Evolutionary conservation across 2,329 filamentous ascomycete species (phyloP), one percentile per base, ranked within the genome.

Genomic region (Epicoccum sorghinum): DNA sequence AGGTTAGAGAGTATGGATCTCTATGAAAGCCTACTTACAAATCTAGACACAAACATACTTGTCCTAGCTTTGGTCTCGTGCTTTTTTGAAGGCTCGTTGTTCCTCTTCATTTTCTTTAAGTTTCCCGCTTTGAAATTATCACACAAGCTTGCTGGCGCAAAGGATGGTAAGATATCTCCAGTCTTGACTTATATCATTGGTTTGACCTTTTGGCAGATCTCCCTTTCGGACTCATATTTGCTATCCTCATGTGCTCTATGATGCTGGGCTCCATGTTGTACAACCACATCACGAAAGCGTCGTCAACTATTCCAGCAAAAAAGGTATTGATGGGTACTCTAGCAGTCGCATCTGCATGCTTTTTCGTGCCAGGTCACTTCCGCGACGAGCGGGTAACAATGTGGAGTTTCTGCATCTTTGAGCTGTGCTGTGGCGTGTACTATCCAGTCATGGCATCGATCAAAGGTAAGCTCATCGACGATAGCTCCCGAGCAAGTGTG

Each of bases 21-120:
- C 8, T 8, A 4, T 14, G 33, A 13, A n/a, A 13, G 2, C 13
- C 29, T 25, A 44, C 55, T 56, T 55, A 59, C 39, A 1, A 36
- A 22, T 32, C 35, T 49, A 60, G 78, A 83, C 62, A 78, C 77
- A 36, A 77, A 79, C 3, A 79, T 86, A 46, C 65, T 83, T 14
- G 76, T 80, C 2, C 72, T 87, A 4, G 78, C 76, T 2, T 68
- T 86, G 37, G 77, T 80, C 3, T 82, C 82, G 4, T 84, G 79
- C 53, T 79, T 84, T 65, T 86, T 86, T 62, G 85, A 87, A 70
- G 83, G 83, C 18, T 79, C 82, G 25, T 83, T 86, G 76, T 86
- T 86, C 63, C 76, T 87, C 9, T 86, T 86, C 63, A 82, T 87
- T 52, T 86, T 86, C 69, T 86, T 85, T 74, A 86, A 84, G 80